A percentile compares a stretch with the other conserved stretches of the same genome.
Conservation (phyloP, 805 yeast genomes). For the Metschnikowia gruessii region DNA sequence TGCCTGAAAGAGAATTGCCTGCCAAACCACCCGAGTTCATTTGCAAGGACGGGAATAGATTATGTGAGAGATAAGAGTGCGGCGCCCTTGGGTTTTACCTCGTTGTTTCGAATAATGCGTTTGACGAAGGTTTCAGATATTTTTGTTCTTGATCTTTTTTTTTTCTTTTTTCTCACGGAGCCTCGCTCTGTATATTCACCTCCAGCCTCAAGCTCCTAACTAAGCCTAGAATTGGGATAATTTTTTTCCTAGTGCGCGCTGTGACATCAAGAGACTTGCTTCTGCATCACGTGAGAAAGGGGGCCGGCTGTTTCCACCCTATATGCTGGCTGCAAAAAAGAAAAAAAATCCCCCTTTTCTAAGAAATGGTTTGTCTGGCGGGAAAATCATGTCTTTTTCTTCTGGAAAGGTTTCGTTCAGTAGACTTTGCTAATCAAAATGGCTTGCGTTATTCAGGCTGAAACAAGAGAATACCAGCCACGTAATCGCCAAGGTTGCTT, state of each 20-base stretch:
- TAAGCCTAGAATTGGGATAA: not conserved
- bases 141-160: not conserved
- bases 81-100: not conserved
- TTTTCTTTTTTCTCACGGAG: slow-evolving; percentile 1
- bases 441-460: too few relatives aligned
- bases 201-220: not conserved
- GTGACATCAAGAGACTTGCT: slow-evolving; percentile 4
- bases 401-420: too few relatives aligned
- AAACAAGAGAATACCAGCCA: not conserved
- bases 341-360: too few relatives aligned
- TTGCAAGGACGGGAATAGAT: not conserved
- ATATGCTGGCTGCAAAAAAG: too few relatives aligned
- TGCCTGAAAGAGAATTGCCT: slow-evolving; percentile 12
- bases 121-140: not conserved
- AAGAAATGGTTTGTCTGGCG: too few relatives aligned
- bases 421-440: too few relatives aligned
- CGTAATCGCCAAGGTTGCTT: not conserved
- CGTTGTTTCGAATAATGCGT: not conserved
- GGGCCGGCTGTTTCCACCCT: not conserved
- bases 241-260: slow-evolving; percentile 4
- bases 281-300: slow-evolving; percentile 1
- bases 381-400: too few relatives aligned
- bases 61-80: not conserved
- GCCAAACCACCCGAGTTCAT: slow-evolving; percentile 19
- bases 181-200: slow-evolving; percentile 2